Percentiles rank a stretch among this genome's conserved stretches.
Conservation (phyloP, 306 rosid species). For the Castanea mollissima region DNA sequence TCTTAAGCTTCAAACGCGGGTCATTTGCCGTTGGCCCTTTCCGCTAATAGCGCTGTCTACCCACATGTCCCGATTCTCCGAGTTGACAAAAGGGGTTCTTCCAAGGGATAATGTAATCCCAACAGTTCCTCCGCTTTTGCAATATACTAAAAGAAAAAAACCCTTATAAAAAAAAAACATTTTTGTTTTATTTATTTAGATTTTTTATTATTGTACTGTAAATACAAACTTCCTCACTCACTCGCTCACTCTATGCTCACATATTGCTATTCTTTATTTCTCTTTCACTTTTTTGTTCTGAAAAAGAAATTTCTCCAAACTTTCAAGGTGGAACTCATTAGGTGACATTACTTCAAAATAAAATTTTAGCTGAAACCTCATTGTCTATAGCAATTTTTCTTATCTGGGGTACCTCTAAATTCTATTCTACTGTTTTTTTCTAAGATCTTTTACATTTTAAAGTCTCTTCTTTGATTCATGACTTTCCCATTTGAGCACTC, state of each 20-base stretch:
- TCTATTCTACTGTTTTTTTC: not conserved
- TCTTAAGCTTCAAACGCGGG: too few species aligned
- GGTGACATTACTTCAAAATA: not conserved
- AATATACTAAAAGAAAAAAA: not conserved
- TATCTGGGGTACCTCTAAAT: constrained; percentile 6
- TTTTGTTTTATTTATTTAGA: not conserved
- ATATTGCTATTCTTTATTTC: not conserved
- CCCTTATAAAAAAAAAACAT: not conserved
- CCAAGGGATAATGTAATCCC: not conserved
- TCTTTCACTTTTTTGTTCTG: not conserved
- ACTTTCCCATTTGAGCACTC: not conserved
- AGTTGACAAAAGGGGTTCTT: not conserved
- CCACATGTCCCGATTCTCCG: not conserved
- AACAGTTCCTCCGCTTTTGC: not conserved
- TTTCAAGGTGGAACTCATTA: not conserved
- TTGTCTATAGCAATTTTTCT: not conserved
- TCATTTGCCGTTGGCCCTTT: not conserved
- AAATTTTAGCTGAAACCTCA: not conserved
- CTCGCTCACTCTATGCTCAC: too few species aligned
- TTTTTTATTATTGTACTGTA: not conserved
- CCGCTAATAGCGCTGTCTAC: not conserved
- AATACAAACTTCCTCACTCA: not conserved
- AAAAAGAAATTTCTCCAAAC: constrained; percentile 14
- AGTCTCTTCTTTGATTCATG: not conserved
- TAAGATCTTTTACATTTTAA: not conserved